Conservation (phyloP, 2,329 filamentous ascomycete species). For the Emergomyces pasteurianus region DNA sequence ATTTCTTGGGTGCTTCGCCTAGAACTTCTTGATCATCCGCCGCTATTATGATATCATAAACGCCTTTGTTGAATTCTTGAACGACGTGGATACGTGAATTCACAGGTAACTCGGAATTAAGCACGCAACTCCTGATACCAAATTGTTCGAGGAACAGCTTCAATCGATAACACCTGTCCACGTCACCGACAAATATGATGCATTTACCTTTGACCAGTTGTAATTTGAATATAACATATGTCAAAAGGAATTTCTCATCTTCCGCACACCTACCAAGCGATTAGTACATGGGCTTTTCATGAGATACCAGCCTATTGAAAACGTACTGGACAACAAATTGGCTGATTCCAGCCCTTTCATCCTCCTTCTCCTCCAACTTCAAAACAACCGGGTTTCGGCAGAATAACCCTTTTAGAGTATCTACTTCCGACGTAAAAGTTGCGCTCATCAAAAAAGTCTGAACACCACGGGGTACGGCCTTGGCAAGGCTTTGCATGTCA, state of each 20-base stretch:
- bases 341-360: constrained; percentile 61
- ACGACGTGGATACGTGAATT: constrained; percentile 91
- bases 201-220: constrained; percentile 89
- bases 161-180: constrained; percentile 79
- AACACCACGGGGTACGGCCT: constrained; percentile 67
- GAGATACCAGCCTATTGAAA: background rate
- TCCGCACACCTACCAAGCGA: constrained; percentile 57
- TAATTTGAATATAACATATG: constrained; percentile 91
- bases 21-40: constrained; percentile 83
- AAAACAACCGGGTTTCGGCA: constrained; percentile 68
- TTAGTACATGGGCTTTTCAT: constrained; percentile 7
- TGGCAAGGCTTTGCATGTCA: constrained; percentile 69
- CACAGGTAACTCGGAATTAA: constrained; percentile 89
- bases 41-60: constrained; percentile 97
- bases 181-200: constrained; percentile 71
- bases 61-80: constrained; percentile 89
- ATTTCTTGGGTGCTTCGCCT: constrained; percentile 34
- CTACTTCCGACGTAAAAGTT: constrained; percentile 77
- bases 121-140: constrained; percentile 79
- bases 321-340: constrained; percentile 74
- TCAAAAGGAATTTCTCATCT: constrained; percentile 89
- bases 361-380: constrained; percentile 71
- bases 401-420: constrained; percentile 74
- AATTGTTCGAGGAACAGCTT: constrained; percentile 97
- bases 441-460: constrained; percentile 93